These are phyloP conservation scores for Rubroboletus pulcherrimus DNA, from an alignment of 768 basidiomycete species.

Conservation along the genomic window DNA sequence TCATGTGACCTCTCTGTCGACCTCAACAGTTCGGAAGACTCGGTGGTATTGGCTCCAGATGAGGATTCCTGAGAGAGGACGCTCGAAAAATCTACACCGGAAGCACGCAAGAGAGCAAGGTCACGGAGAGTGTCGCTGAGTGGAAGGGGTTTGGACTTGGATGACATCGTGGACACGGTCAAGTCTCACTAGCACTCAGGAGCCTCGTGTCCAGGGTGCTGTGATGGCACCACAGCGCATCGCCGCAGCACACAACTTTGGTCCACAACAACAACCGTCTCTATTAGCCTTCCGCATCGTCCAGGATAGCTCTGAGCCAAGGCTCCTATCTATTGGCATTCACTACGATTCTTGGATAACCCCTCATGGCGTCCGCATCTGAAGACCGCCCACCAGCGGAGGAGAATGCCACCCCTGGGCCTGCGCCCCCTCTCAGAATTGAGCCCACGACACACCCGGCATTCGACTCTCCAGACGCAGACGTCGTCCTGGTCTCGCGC, in stretches of 20 bases:
- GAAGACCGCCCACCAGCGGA: slow-evolving; percentile 7
- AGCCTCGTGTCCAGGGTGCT: neutral
- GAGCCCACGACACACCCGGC: slow-evolving; percentile 40
- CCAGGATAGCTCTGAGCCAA: neutral
- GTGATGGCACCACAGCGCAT: neutral
- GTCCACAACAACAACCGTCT: neutral
- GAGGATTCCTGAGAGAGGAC: slow-evolving; percentile 21
- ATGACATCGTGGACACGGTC: slow-evolving; percentile 13
- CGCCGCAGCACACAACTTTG: neutral
- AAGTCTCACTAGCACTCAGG: neutral
- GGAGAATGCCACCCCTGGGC: neutral
- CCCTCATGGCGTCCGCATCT: slow-evolving; percentile 13
- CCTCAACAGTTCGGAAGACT: slow-evolving; percentile 10
- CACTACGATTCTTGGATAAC: neutral
- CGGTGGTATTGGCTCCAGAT: neutral
- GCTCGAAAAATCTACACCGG: slow-evolving; percentile 41
- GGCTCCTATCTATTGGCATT: neutral
- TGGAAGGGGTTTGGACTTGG: slow-evolving; percentile 45
- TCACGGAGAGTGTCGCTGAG: slow-evolving; percentile 62
- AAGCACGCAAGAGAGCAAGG: slow-evolving; percentile 65
- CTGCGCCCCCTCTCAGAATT: neutral
- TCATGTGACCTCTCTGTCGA: slow-evolving; percentile 47
- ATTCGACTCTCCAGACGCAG: slow-evolving; percentile 52
- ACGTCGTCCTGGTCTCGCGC: slow-evolving; percentile 49
- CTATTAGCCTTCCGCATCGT: too few relatives aligned